Evolutionary conservation across 176 grass and related monocot species (phyloP), one percentile per base, ranked within the genome.

Genomic region (Saccharum spontaneum): DNA sequence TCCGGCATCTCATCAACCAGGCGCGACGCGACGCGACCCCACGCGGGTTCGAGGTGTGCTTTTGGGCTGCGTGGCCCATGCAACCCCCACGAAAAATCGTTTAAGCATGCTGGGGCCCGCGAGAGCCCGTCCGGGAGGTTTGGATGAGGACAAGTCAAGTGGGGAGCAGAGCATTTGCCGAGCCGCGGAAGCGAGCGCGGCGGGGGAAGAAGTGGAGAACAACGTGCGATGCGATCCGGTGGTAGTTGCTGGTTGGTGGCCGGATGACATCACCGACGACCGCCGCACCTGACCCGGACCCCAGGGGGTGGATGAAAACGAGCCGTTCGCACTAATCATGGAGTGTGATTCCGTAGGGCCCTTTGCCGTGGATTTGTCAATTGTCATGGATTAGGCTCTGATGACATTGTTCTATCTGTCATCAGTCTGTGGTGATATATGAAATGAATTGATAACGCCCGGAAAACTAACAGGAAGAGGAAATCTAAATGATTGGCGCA

Each of bases 171-270:
- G 73, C 74, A 34, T 34, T 52, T 52, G 52, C 5, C n/a, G 26
- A 24, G n/a, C 6, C 59, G n/a, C 41, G 26, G 28, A 54, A 54
- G 50, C 50, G 17, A 54, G 17, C 50, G 50, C 50, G 28, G 28
- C 28, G 4, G 46, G 6, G 37, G 37, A 38, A 48, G 22, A 10
- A 22, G 69, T n/a, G 23, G 69, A 26, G 63, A 39, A 63, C 30
- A 69, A 45, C 79, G 76, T 71, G 43, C 17, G 69, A 48, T 83
- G 54, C 62, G 69, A 48, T 83, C 44, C 62, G 68, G 82, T 72
- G 86, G 89, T 88, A 59, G 82, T 89, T 96, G 86, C 81, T 89
- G 89, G 94, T 93, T 89, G 78, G 91, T 89, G 74, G 74, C 66
- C 45, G 67, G 78, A 86, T 88, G 86, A 86, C 91, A 89, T 93